A percentile compares a stretch with the other conserved stretches of the same genome.
phyloP scores from a whole-genome alignment of 2,329 filamentous ascomycete species.

The Aaosphaeria pasadenensis region DNA sequence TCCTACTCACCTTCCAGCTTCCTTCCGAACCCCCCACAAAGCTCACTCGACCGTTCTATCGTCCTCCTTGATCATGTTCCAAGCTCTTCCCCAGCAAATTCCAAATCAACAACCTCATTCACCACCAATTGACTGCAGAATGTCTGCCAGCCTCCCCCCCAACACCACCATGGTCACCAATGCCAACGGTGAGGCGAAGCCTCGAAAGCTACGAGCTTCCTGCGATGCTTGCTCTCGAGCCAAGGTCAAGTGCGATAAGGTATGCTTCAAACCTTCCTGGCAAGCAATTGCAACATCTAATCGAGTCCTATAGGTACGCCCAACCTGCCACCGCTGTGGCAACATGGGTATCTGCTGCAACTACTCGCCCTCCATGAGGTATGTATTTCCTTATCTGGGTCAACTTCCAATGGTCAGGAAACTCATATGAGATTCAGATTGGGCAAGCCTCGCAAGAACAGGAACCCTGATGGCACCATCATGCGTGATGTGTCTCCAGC shows the following conservation, averaged over 20 bases:
- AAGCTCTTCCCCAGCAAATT: slow-evolving; percentile 23
- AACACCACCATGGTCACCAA: slow-evolving; percentile 17
- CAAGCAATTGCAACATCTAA: background rate
- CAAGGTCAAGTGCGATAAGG: slow-evolving; percentile 38
- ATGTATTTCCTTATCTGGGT: slow-evolving; percentile 3
- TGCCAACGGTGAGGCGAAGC: slow-evolving; percentile 24
- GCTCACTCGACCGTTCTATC: slow-evolving; percentile 3
- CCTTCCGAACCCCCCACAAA: slow-evolving; percentile 9
- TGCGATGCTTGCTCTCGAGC: slow-evolving; percentile 38
- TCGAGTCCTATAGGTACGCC: slow-evolving; percentile 14
- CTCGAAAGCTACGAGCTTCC: slow-evolving; percentile 36
- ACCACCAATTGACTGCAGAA: slow-evolving; percentile 18
- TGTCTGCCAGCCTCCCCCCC: slow-evolving; percentile 12
- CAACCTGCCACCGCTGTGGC: slow-evolving; percentile 34
- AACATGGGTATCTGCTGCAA: slow-evolving; percentile 39
- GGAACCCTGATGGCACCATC: slow-evolving; percentile 33
- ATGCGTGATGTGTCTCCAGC: slow-evolving; percentile 33
- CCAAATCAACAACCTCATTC: slow-evolving; percentile 18
- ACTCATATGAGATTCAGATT: slow-evolving; percentile 21
- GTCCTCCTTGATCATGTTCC: slow-evolving; percentile 24
- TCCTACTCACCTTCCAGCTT: slow-evolving; percentile 14
- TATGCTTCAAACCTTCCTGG: background rate
- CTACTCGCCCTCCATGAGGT: slow-evolving; percentile 40
- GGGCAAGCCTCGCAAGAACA: slow-evolving; percentile 36
- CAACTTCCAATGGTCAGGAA: background rate